Base-by-base conservation (phyloP, 2,329 filamentous ascomycete genomes). In the Didymella glomerata region DNA sequence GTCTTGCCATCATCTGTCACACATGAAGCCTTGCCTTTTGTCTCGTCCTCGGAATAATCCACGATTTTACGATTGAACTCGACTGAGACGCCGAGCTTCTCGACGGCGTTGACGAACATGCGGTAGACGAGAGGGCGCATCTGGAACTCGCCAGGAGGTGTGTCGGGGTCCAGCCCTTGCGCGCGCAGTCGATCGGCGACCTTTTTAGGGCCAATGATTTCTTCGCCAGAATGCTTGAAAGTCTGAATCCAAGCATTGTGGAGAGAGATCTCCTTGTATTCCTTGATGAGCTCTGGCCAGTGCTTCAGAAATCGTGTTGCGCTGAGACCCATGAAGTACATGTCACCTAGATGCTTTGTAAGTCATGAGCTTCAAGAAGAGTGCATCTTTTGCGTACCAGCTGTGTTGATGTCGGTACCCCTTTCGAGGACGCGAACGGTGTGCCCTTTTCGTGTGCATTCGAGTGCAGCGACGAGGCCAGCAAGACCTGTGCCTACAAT, bases 271-370 rank as follows among this genome's bases (percentile, higher is more conserved):
- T 71, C 65, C 54, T 82, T 78, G 71, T 83, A 85, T 63, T 85
- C 82, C 48, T 78, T 73, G 40, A 77, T 75, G 68, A 86, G 77
- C 52, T 84, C 81, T 10, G 83, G 82, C 83, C 83, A 85, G 60
- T 85, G 82, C 69, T 81, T 82, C 69, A 85, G 80, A 73, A 85
- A 85, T 36, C 77, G 79, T 44, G 82, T 85, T 22, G 83, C 83
- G 46, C 81, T 84, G 22, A 86, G 77, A 10, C 84, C 83, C 81
- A 86, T 86, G 69, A 85, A 85, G 74, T 84, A 85, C 82, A 85
- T 86, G 71, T 86, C 84, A 52, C 84, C 84, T 83, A 52, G 20
- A 27, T 14, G n/a, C 24, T 8, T n/a, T 30, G 36, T 28, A 27
- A 46, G 34, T 6, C 28, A 57, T 10, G 38, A 27, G 7, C 0